These are phyloP conservation scores for Hibiscus trionum DNA, from an alignment of 345 rosid species.

Conservation along the genomic window DNA sequence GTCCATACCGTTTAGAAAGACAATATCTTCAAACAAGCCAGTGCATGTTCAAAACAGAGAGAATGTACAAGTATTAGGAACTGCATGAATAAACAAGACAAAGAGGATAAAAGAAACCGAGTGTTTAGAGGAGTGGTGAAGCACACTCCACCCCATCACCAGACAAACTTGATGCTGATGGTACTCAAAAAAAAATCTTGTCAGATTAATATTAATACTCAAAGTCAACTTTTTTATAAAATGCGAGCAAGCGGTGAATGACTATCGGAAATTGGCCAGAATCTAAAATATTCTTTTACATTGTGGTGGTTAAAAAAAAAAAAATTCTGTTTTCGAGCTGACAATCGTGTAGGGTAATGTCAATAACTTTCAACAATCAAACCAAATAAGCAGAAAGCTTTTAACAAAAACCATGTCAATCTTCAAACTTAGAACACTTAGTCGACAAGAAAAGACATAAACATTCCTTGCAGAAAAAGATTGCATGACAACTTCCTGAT, in stretches of 20 bases:
- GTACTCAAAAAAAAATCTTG: not conserved
- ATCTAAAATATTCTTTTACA: not conserved
- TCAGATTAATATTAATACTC: not conserved
- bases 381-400: not conserved
- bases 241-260: not conserved
- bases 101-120: not conserved
- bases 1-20: not conserved
- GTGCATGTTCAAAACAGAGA: not conserved
- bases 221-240: not conserved
- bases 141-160: no score
- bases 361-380: slow-evolving; percentile 6
- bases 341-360: not conserved
- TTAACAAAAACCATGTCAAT: not conserved
- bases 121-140: no score
- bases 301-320: not conserved
- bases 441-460: not conserved
- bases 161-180: not conserved
- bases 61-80: not conserved
- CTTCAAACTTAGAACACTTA: not conserved
- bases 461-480: not conserved
- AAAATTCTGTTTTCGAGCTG: not conserved
- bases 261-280: not conserved
- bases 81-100: not conserved
- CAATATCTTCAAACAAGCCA: not conserved
- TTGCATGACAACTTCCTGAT: not conserved